Conservation (phyloP, 2,329 filamentous ascomycete species). For the Cladosporium halotolerans region DNA sequence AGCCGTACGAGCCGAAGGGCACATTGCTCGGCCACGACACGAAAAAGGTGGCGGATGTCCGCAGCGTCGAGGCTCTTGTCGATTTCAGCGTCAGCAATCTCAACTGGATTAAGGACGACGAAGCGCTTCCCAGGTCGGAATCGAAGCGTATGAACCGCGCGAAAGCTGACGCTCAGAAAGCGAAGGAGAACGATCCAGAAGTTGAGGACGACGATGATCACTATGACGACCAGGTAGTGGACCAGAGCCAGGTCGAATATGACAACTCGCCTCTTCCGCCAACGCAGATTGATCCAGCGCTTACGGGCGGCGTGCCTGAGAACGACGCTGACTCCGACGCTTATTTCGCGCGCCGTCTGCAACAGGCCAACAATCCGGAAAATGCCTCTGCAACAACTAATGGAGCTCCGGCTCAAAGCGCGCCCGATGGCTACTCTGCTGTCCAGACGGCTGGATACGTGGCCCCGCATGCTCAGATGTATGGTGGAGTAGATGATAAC, state of each 20-base stretch:
- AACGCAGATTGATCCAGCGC: slow-evolving; percentile 30
- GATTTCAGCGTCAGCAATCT: slow-evolving; percentile 88
- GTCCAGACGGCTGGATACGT: slow-evolving; percentile 20
- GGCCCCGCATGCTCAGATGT: slow-evolving; percentile 26
- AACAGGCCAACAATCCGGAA: slow-evolving; percentile 23
- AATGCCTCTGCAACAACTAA: background rate
- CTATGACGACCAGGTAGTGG: slow-evolving; percentile 22
- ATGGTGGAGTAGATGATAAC: slow-evolving; percentile 20
- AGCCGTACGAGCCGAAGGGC: slow-evolving; percentile 77
- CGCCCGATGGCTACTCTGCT: slow-evolving; percentile 27
- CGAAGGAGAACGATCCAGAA: slow-evolving; percentile 42
- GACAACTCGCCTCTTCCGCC: slow-evolving; percentile 35
- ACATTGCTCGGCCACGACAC: slow-evolving; percentile 90
- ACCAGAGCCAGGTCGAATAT: slow-evolving; percentile 35
- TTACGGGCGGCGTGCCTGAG: slow-evolving; percentile 18
- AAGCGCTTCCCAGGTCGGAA: slow-evolving; percentile 31
- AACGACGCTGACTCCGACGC: slow-evolving; percentile 23
- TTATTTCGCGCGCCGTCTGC: slow-evolving; percentile 23
- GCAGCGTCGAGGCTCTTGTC: slow-evolving; percentile 83
- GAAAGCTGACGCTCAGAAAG: slow-evolving; percentile 48
- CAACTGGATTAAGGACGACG: slow-evolving; percentile 63
- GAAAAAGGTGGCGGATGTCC: slow-evolving; percentile 77
- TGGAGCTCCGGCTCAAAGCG: background rate
- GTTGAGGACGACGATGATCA: slow-evolving; percentile 44
- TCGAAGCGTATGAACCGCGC: slow-evolving; percentile 36